Evolutionary conservation across 441 rosid genomes (phyloP), one percentile per base, ranked within the genome.

Genomic region (Metrosideros polymorpha): DNA sequence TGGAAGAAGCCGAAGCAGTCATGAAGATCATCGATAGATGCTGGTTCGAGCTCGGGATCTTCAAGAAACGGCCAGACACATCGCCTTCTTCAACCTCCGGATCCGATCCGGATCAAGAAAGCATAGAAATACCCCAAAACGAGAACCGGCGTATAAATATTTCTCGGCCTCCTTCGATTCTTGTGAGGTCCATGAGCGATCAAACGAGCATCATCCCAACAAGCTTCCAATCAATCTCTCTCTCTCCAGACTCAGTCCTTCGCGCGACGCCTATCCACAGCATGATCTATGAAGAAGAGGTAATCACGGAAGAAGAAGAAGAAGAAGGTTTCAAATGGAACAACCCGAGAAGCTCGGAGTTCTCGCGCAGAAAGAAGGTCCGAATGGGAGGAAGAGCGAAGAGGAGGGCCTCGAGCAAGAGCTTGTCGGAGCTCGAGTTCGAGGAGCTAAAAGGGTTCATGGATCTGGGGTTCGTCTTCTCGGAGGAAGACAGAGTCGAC

Each of bases 401-500:
- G 86, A 92, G 79, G 66, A 49, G 19, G 71, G 63, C 75, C 32
- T 53, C 50, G 12, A 88, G 90, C 71, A 94, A 90, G 91, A 93
- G 97, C 86, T 85, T 94, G 89, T 94, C 97, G 24, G 93, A 92
- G 25, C 89, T 93, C 86, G 96, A 94, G 89, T 91, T 92, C 83
- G 94, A 94, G 82, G 98, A 97, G 91, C 89, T 95, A 27, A 92
- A 93, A 90, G 98, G 99, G 91, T 94, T 97, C 91, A 93, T 91
- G 93, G 99, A 97, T 94, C 90, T 97, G 66, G 99, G 99, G 12
- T 95, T 95, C 87, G 96, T 95, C 56, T 97, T 95, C 89, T 91
- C 96, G 0, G 94, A 94, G 88, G 93, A 93, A 88, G 98, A 94
- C 87, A 93, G 85, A 53, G 92, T 22, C 13, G 29, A 95, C 71